Percentiles rank a stretch among this genome's conserved stretches.
These are phyloP conservation scores for Irpex sp. DNA, from an alignment of 1,284 basidiomycete species.

Conservation along the genomic window DNA sequence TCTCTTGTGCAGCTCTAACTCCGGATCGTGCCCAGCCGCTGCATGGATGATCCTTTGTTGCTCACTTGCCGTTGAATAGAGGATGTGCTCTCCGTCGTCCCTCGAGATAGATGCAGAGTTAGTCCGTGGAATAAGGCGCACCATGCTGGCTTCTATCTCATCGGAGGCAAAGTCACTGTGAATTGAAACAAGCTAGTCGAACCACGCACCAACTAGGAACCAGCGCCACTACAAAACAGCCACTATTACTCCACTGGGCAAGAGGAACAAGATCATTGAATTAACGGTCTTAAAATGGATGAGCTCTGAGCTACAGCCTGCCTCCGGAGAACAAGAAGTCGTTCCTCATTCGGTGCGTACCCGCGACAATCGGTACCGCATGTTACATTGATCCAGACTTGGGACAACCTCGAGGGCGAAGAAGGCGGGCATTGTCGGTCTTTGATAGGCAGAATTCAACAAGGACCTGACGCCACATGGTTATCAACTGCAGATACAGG, in stretches of 20 bases:
- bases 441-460: neutral
- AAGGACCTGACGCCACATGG: neutral
- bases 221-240: neutral
- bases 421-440: neutral
- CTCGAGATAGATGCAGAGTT: neutral
- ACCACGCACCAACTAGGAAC: neutral
- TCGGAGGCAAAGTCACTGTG: neutral
- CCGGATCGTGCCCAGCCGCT: slow-evolving; percentile 10
- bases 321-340: neutral
- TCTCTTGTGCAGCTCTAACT: slow-evolving; percentile 10
- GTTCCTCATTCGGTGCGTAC: neutral
- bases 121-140: neutral
- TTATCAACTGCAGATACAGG: neutral
- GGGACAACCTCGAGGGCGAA: neutral
- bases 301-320: neutral
- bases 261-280: neutral
- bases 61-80: neutral
- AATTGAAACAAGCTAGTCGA: neutral
- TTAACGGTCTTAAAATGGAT: neutral
- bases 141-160: neutral
- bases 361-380: neutral
- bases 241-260: neutral
- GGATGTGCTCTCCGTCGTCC: neutral
- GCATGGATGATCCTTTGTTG: slow-evolving; percentile 1
- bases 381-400: neutral